phyloP scores from a whole-genome alignment of 192 early-diverging fungal genomes.

The Phlyctochytrium arcticum region DNA sequence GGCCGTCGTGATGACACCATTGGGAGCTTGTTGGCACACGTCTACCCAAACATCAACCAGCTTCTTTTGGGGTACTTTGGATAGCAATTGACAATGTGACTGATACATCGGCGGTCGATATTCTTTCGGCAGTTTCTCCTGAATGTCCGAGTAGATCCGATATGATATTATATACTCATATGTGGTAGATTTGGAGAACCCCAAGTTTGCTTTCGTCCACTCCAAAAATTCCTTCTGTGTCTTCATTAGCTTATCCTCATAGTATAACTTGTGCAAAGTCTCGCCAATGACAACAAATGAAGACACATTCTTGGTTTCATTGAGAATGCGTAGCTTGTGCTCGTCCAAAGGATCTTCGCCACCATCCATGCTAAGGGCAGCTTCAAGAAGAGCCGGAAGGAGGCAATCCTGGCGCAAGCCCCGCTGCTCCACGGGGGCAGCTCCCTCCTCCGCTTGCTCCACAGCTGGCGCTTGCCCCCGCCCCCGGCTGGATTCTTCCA shows the following conservation, averaged over 20 bases:
- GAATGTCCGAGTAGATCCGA: conserved; percentile 50
- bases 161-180: conserved; percentile 58
- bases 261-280: conserved; percentile 51
- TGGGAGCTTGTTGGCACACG: conserved; percentile 38
- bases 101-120: conserved; percentile 50
- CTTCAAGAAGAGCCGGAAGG: too few relatives aligned
- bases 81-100: conserved; percentile 52
- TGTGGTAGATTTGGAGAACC: conserved; percentile 53
- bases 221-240: conserved; percentile 53
- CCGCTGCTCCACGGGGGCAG: too few relatives aligned
- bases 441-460: too few relatives aligned
- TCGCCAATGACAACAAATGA: conserved; percentile 56
- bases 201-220: conserved; percentile 51
- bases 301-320: conserved; percentile 43
- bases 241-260: conserved; percentile 50
- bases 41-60: conserved; percentile 49
- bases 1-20: conserved; percentile 49
- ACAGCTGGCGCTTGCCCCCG: too few relatives aligned
- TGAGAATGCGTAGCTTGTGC: conserved; percentile 33
- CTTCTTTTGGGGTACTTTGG: conserved; percentile 48
- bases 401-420: too few relatives aligned
- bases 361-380: conserved; percentile 1
- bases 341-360: conserved; percentile 16
- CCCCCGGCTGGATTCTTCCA: too few relatives aligned
- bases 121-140: conserved; percentile 32